Percentiles rank a stretch among this genome's conserved stretches.
Evolutionary conservation across 2,329 filamentous ascomycete genomes (phyloP).

Genomic region (Aspergillus fijiensis): DNA sequence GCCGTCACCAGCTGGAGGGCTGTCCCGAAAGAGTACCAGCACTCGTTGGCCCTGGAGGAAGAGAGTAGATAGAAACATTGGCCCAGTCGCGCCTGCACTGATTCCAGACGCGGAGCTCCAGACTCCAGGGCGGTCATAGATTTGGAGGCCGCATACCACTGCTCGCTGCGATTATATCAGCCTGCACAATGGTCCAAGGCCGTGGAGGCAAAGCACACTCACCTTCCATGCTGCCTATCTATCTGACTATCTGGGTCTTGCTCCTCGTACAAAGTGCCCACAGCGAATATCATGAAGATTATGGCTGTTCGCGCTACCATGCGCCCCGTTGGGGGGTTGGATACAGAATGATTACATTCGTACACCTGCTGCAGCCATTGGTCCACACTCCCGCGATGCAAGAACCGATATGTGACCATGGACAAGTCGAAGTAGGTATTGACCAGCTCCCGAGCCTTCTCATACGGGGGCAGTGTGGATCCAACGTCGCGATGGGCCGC

Average conservation of each 20-base stretch:
- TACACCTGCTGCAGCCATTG: slow-evolving; percentile 47
- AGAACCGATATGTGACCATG: slow-evolving; percentile 59
- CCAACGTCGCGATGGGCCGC: slow-evolving; percentile 34
- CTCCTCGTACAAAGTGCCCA: slow-evolving; percentile 49
- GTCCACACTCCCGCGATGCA: slow-evolving; percentile 56
- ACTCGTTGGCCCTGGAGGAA: slow-evolving; percentile 60
- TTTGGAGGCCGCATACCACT: slow-evolving; percentile 41
- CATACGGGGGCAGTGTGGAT: slow-evolving; percentile 42
- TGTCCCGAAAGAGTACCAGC: slow-evolving; percentile 61
- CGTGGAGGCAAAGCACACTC: slow-evolving; percentile 1
- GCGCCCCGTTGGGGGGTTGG: slow-evolving; percentile 39
- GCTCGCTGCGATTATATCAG: slow-evolving; percentile 28
- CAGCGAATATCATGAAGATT: slow-evolving; percentile 50
- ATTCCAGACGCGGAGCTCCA: slow-evolving; percentile 55
- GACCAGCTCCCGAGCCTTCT: slow-evolving; percentile 46
- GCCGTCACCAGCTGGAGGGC: slow-evolving; percentile 55
- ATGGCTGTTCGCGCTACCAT: slow-evolving; percentile 51
- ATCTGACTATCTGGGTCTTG: slow-evolving; percentile 33
- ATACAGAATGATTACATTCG: slow-evolving; percentile 38
- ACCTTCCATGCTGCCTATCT: slow-evolving; percentile 32
- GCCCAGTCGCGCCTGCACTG: slow-evolving; percentile 58
- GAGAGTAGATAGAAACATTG: slow-evolving; percentile 60
- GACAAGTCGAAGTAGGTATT: slow-evolving; percentile 61
- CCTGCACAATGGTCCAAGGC: neutral
- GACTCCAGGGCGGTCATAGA: slow-evolving; percentile 46